Percentiles rank a stretch among this genome's conserved stretches.
These are phyloP conservation scores for Noccaea caerulescens DNA, from an alignment of 345 rosid genomes.

Conservation along the genomic window DNA sequence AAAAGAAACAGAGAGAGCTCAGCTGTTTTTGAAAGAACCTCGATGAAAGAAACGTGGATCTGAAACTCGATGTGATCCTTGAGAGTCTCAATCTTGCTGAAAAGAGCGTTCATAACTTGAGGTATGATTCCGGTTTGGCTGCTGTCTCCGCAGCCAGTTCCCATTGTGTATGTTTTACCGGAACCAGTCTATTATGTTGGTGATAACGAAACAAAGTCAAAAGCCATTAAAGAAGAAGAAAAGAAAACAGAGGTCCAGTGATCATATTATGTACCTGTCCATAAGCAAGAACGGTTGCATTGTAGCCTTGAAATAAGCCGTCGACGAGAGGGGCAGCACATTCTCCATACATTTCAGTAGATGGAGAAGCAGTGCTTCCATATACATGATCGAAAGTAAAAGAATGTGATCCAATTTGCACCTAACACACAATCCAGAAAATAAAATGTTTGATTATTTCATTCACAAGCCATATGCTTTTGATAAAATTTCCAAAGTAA, in stretches of 20 bases:
- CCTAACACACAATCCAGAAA: slow-evolving; percentile 49
- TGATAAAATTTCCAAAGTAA: neutral
- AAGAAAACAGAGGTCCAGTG: neutral
- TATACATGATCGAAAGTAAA: slow-evolving; percentile 98
- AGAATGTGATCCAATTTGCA: slow-evolving; percentile 93
- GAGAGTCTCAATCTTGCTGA: slow-evolving; percentile 75
- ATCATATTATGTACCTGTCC: slow-evolving; percentile 71
- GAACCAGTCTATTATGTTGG: slow-evolving; percentile 84
- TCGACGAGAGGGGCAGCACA: slow-evolving; percentile 87
- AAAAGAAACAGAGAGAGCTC: neutral
- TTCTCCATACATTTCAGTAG: slow-evolving; percentile 89
- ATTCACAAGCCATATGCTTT: neutral
- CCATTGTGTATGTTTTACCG: slow-evolving; percentile 99
- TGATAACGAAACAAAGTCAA: slow-evolving; percentile 26
- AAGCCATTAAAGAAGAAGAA: neutral
- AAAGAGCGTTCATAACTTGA: slow-evolving; percentile 86
- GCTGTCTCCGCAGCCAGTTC: slow-evolving; percentile 88
- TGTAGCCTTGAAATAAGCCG: slow-evolving; percentile 98
- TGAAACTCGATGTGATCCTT: slow-evolving; percentile 87
- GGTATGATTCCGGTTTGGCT: slow-evolving; percentile 80
- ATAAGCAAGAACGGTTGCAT: slow-evolving; percentile 98
- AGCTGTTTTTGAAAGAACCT: slow-evolving; percentile 53
- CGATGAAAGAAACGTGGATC: slow-evolving; percentile 89
- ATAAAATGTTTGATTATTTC: neutral
- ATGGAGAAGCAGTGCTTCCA: slow-evolving; percentile 81